Conservation (phyloP, 148 eudicot species). For the Spergularia bocconei region DNA sequence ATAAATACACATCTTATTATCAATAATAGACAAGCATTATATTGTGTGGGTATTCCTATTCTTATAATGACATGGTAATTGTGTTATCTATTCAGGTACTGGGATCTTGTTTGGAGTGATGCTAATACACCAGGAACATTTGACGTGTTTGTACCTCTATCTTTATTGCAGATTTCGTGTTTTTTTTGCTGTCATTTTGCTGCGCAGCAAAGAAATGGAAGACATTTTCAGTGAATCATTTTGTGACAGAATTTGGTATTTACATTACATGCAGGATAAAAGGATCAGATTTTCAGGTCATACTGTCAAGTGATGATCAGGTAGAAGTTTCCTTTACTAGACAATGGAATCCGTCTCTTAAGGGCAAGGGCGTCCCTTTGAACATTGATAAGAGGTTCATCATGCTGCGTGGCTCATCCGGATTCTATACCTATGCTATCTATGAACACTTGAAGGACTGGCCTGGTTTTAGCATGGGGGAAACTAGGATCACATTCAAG, state of each 20-base stretch:
- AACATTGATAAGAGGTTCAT: slow-evolving; percentile 91
- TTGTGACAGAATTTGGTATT: background rate
- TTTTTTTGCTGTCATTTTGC: background rate
- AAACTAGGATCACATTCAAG: slow-evolving; percentile 80
- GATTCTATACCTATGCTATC: slow-evolving; percentile 83
- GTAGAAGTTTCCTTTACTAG: slow-evolving; percentile 82
- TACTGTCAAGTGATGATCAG: slow-evolving; percentile 56
- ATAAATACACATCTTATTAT: too few relatives aligned
- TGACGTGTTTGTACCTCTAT: slow-evolving; percentile 50
- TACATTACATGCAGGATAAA: slow-evolving; percentile 43
- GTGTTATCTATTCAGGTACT: slow-evolving; percentile 42
- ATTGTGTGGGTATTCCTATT: too few relatives aligned
- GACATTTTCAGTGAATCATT: too few relatives aligned
- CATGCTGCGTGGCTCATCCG: slow-evolving; percentile 74
- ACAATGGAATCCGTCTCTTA: slow-evolving; percentile 70
- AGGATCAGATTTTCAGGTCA: slow-evolving; percentile 57
- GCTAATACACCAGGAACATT: slow-evolving; percentile 59
- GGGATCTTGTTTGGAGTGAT: slow-evolving; percentile 82
- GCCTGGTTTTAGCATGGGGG: slow-evolving; percentile 71
- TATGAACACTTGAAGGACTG: slow-evolving; percentile 58
- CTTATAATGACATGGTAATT: background rate
- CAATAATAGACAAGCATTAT: too few relatives aligned
- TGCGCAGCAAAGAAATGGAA: background rate
- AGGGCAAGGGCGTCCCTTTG: slow-evolving; percentile 65
- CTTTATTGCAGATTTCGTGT: slow-evolving; percentile 1